Percentiles rank a stretch among this genome's conserved stretches.
Conservation (phyloP, 2,329 filamentous ascomycete genomes). For the Paracorniculantispora psalliotae region DNA sequence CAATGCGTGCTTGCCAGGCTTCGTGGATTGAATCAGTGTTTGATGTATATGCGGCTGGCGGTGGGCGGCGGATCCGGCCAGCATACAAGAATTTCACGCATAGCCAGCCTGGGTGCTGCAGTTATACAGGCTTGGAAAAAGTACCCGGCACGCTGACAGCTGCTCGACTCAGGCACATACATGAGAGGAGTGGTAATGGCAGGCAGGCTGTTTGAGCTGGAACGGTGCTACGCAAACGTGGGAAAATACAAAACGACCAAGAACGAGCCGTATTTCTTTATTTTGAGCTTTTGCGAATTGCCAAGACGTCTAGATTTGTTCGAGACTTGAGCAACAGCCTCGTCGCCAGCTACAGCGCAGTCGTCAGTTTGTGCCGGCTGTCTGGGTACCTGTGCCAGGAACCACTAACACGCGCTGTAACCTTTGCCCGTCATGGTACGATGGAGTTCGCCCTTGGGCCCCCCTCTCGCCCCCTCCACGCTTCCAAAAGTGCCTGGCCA, state of each 20-base stretch:
- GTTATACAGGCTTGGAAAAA: not conserved
- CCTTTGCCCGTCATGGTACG: not conserved
- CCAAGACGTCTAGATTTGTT: not conserved
- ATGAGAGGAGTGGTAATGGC: no score
- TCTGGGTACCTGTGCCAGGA: not conserved
- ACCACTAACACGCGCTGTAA: not conserved
- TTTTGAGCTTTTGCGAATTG: not conserved
- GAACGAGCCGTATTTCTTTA: not conserved
- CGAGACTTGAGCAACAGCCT: not conserved
- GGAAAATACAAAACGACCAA: no score
- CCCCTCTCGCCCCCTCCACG: no score
- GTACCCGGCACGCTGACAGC: conserved; percentile 6
- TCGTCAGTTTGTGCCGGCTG: not conserved
- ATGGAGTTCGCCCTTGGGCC: no score
- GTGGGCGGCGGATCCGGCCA: not conserved
- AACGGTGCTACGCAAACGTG: not conserved
- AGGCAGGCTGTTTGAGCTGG: no score
- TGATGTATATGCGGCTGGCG: not conserved
- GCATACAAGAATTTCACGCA: not conserved
- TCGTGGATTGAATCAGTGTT: not conserved
- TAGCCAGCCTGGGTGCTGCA: no score
- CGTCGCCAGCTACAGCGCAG: not conserved
- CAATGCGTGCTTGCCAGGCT: not conserved
- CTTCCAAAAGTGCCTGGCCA: no score
- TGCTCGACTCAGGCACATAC: not conserved